These are phyloP conservation scores for Parsonsia alboflavescens DNA, from an alignment of 257 asterid genomes.

Conservation along the genomic window DNA sequence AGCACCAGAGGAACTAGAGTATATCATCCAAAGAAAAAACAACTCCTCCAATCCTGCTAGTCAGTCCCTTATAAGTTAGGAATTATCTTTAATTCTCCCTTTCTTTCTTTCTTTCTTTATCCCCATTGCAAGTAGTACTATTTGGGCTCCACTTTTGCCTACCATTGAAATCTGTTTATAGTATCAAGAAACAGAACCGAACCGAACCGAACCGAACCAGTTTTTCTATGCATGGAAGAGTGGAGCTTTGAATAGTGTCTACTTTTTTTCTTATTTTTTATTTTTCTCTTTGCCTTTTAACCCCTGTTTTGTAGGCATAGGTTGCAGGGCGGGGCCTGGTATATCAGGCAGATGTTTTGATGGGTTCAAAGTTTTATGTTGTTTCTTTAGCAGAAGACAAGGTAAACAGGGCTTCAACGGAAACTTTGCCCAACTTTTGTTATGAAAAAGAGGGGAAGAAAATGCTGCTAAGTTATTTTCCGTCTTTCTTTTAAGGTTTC, in stretches of 20 bases:
- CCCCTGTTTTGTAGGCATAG: not conserved
- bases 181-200: not conserved
- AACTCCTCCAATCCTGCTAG: not conserved
- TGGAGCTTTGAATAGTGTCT: constrained; percentile 69
- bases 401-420: constrained; percentile 17
- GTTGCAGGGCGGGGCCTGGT: constrained; percentile 2
- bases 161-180: not conserved
- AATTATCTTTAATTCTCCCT: not conserved
- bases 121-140: constrained; percentile 33
- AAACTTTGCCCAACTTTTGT: constrained; percentile 19
- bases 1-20: constrained; percentile 23
- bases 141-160: constrained; percentile 51
- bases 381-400: constrained; percentile 13
- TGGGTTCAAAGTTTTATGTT: constrained; percentile 12
- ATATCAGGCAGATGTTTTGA: constrained; percentile 12
- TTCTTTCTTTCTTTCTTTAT: not conserved
- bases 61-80: not conserved
- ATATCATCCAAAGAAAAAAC: not conserved
- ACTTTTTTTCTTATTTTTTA: constrained; percentile 4
- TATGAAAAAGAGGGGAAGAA: not conserved
- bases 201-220: not conserved
- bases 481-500: not conserved
- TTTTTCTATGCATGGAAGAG: constrained; percentile 22
- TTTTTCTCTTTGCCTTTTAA: not conserved
- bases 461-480: not conserved